phyloP scores from a whole-genome alignment of 2,329 filamentous ascomycete genomes.

The Monilinia vaccinii-corymbosi region DNA sequence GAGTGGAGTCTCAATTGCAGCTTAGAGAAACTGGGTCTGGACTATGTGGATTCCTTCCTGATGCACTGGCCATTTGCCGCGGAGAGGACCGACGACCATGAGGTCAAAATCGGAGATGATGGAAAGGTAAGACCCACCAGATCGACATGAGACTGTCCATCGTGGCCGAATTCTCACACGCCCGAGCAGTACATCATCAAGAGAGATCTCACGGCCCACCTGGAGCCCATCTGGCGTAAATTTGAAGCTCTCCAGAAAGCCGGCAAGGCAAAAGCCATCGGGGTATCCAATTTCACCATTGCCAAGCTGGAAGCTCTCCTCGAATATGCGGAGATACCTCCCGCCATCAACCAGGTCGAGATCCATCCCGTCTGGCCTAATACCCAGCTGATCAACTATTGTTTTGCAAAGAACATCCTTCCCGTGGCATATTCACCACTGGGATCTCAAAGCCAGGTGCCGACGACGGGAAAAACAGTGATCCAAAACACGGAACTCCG shows the following conservation, averaged over 20 bases:
- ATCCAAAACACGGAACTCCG: constrained; percentile 49
- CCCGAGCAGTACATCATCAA: constrained; percentile 45
- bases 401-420: constrained; percentile 58
- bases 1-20: constrained; percentile 63
- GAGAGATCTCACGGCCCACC: constrained; percentile 55
- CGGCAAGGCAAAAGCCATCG: constrained; percentile 50
- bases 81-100: constrained; percentile 69
- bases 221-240: constrained; percentile 58
- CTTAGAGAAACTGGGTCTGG: constrained; percentile 61
- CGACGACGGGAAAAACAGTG: constrained; percentile 55
- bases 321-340: constrained; percentile 37
- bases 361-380: constrained; percentile 64
- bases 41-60: constrained; percentile 73
- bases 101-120: constrained; percentile 40
- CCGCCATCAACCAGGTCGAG: constrained; percentile 50
- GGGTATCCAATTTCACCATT: constrained; percentile 49
- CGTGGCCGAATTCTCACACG: constrained; percentile 10
- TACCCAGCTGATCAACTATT: constrained; percentile 60
- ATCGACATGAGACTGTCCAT: not conserved
- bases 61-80: constrained; percentile 74
- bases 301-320: constrained; percentile 45
- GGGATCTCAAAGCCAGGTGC: constrained; percentile 51
- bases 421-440: constrained; percentile 66
- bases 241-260: constrained; percentile 56
- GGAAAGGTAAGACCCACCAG: constrained; percentile 35